A percentile compares a stretch with the other conserved stretches of the same genome.
Conservation (phyloP, 352 stramenopile species). For the Globisporangium parvum region DNA sequence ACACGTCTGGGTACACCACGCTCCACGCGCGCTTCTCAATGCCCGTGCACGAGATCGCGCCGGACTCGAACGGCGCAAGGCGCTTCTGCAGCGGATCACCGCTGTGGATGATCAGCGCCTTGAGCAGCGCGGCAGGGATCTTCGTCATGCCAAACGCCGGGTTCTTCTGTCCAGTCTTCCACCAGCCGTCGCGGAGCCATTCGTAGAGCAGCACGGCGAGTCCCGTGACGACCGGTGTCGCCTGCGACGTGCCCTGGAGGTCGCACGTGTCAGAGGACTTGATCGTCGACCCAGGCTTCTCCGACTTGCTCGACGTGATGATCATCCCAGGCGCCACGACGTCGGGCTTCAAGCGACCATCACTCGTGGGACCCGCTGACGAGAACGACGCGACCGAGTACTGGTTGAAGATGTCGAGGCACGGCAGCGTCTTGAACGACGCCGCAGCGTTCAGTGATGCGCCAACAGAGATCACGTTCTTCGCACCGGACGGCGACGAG, state of each 20-base stretch:
- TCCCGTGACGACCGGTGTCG: slow-evolving; percentile 68
- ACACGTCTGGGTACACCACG: slow-evolving; percentile 63
- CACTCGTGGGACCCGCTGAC: slow-evolving; percentile 68
- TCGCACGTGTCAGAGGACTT: slow-evolving; percentile 58
- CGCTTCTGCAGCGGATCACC: slow-evolving; percentile 45
- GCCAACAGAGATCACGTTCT: slow-evolving; percentile 82
- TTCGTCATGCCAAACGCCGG: slow-evolving; percentile 40
- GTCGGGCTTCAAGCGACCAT: slow-evolving; percentile 85
- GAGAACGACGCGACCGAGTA: slow-evolving; percentile 80
- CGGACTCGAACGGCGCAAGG: slow-evolving; percentile 29
- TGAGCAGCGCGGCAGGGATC: slow-evolving; percentile 67
- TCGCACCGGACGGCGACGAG: slow-evolving; percentile 73
- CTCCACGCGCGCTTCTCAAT: slow-evolving; percentile 26
- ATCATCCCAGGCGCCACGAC: slow-evolving; percentile 82
- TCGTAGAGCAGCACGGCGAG: slow-evolving; percentile 70
- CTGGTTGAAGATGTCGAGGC: slow-evolving; percentile 63
- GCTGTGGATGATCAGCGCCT: slow-evolving; percentile 81
- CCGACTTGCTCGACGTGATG: slow-evolving; percentile 67
- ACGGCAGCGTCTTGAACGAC: slow-evolving; percentile 42
- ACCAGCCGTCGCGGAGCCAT: slow-evolving; percentile 78
- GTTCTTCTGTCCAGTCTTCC: slow-evolving; percentile 59
- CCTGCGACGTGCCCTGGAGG: slow-evolving; percentile 73
- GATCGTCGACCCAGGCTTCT: slow-evolving; percentile 38
- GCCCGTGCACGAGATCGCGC: slow-evolving; percentile 41
- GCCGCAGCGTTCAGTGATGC: slow-evolving; percentile 61